These are phyloP conservation scores for Celoporthe dispersa DNA, from an alignment of 2,329 filamentous ascomycete species.

Conservation along the genomic window DNA sequence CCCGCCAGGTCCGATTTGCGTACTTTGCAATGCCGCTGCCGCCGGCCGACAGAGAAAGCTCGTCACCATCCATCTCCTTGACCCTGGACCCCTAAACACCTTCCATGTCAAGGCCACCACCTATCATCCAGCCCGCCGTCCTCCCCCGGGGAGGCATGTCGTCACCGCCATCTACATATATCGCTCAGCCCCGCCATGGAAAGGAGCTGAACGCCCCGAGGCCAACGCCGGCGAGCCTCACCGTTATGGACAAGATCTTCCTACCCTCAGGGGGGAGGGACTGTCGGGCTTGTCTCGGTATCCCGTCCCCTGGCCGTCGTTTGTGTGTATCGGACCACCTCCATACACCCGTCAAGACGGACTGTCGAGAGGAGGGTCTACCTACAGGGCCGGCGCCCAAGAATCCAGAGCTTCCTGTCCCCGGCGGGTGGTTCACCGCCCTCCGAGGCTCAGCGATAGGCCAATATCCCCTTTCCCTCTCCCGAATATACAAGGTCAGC, in stretches of 20 bases:
- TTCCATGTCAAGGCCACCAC: slow-evolving; percentile 88
- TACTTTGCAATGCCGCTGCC: slow-evolving; percentile 72
- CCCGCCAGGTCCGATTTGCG: background rate
- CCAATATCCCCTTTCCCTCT: slow-evolving; percentile 58
- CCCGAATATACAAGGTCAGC: slow-evolving; percentile 79
- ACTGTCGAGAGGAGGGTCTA: slow-evolving; percentile 83
- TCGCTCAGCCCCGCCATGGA: slow-evolving; percentile 83
- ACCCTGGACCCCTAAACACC: slow-evolving; percentile 84
- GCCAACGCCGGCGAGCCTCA: slow-evolving; percentile 88
- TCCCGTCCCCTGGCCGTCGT: background rate
- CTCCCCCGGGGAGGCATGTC: slow-evolving; percentile 82
- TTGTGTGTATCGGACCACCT: slow-evolving; percentile 67
- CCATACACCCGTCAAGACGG: slow-evolving; percentile 79
- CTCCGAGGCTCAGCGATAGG: slow-evolving; percentile 75
- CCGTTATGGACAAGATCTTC: slow-evolving; percentile 97
- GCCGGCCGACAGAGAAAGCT: slow-evolving; percentile 77
- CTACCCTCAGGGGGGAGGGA: slow-evolving; percentile 54
- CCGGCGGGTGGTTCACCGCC: slow-evolving; percentile 73
- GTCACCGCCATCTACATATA: slow-evolving; percentile 95
- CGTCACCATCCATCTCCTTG: slow-evolving; percentile 58
- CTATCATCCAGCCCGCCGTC: slow-evolving; percentile 64
- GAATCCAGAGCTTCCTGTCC: slow-evolving; percentile 82
- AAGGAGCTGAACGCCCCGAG: slow-evolving; percentile 73
- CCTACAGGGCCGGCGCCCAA: slow-evolving; percentile 70
- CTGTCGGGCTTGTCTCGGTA: background rate